Conservation (phyloP, 2,329 filamentous ascomycete species). For the Fusarium dimerum region DNA sequence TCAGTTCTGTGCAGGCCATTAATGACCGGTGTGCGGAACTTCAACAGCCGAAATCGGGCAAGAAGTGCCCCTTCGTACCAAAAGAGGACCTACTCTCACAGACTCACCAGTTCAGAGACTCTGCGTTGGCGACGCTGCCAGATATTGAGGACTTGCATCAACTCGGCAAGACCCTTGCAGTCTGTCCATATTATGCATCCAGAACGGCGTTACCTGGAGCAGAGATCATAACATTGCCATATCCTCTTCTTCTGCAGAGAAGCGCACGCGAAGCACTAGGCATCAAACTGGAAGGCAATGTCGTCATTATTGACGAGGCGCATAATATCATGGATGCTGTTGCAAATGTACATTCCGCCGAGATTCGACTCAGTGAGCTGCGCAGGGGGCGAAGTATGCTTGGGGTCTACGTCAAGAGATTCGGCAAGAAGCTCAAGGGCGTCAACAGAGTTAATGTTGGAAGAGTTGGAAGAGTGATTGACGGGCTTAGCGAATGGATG, state of each 20-base stretch:
- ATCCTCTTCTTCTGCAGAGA: constrained; percentile 84
- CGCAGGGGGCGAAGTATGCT: constrained; percentile 73
- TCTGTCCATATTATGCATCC: constrained; percentile 98
- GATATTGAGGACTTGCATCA: constrained; percentile 90
- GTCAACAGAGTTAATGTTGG: constrained; percentile 91
- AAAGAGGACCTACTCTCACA: constrained; percentile 72
- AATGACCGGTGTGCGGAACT: constrained; percentile 92
- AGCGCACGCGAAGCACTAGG: constrained; percentile 84
- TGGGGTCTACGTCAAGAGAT: constrained; percentile 80
- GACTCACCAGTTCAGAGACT: constrained; percentile 81
- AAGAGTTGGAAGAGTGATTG: constrained; percentile 80
- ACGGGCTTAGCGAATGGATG: constrained; percentile 73
- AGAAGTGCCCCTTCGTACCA: constrained; percentile 75
- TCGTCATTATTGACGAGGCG: constrained; percentile 96
- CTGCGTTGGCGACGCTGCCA: constrained; percentile 77
- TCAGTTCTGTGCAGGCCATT: constrained; percentile 75
- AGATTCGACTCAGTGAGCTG: constrained; percentile 73
- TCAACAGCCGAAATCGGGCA: constrained; percentile 64
- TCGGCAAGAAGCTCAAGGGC: constrained; percentile 84
- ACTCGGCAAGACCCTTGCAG: constrained; percentile 74
- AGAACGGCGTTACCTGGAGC: constrained; percentile 77
- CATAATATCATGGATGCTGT: constrained; percentile 98
- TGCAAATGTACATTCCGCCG: constrained; percentile 79
- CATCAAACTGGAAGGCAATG: constrained; percentile 80
- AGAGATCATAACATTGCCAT: constrained; percentile 90